Conservation (phyloP, 148 eudicot species). For the Chenopodium album region DNA sequence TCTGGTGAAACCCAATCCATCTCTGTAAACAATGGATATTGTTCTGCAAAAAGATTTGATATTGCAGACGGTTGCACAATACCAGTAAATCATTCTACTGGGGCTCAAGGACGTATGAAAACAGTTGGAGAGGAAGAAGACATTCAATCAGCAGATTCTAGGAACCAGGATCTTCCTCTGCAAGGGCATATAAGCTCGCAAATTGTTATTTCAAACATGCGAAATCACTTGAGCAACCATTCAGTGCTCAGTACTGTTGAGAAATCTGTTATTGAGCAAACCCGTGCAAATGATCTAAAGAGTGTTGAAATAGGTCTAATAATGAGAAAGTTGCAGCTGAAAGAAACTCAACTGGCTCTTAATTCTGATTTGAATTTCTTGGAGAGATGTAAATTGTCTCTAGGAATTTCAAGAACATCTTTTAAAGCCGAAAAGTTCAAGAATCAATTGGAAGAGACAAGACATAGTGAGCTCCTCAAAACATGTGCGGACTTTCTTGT, state of each 20-base stretch:
- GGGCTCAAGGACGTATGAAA: slow-evolving; percentile 26
- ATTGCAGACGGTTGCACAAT: slow-evolving; percentile 15
- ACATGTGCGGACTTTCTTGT: slow-evolving; percentile 78
- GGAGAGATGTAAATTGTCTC: slow-evolving; percentile 67
- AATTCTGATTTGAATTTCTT: slow-evolving; percentile 57
- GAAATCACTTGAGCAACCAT: slow-evolving; percentile 22
- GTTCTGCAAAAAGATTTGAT: slow-evolving; percentile 24
- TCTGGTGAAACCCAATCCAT: slow-evolving; percentile 23
- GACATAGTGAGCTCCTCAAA: slow-evolving; percentile 64
- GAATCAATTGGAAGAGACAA: slow-evolving; percentile 65
- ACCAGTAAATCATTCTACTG: background rate
- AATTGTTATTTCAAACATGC: slow-evolving; percentile 39
- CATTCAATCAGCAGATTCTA: slow-evolving; percentile 19
- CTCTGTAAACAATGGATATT: slow-evolving; percentile 18
- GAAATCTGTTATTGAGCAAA: slow-evolving; percentile 69
- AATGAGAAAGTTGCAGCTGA: slow-evolving; percentile 63
- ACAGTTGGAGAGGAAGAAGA: slow-evolving; percentile 39
- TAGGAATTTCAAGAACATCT: slow-evolving; percentile 75
- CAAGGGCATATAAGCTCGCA: slow-evolving; percentile 36
- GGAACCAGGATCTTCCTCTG: slow-evolving; percentile 40
- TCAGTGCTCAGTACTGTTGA: slow-evolving; percentile 46
- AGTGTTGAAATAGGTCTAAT: slow-evolving; percentile 62
- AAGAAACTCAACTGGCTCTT: slow-evolving; percentile 66
- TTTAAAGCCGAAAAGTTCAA: slow-evolving; percentile 77
- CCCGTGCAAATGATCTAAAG: slow-evolving; percentile 83